A percentile compares a stretch with the other conserved stretches of the same genome.
phyloP scores from a whole-genome alignment of 2,329 filamentous ascomycete species.

The Ophiostoma tasmaniense region DNA sequence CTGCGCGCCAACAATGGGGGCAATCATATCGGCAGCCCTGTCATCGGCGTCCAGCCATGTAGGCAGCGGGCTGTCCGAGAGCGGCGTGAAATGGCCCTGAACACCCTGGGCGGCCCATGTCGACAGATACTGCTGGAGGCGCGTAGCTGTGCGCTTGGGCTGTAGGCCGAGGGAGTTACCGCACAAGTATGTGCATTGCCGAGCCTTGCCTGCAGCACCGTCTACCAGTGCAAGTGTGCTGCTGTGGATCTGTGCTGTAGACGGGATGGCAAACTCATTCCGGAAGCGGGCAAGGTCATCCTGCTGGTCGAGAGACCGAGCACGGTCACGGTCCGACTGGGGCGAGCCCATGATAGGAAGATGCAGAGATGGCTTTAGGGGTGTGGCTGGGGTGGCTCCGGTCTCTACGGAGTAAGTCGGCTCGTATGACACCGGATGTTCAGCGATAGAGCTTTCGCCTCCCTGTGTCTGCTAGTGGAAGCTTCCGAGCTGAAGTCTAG shows the following conservation, averaged over 20 bases:
- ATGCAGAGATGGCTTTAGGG: neutral
- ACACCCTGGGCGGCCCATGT: slow-evolving; percentile 83
- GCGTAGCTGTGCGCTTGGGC: slow-evolving; percentile 58
- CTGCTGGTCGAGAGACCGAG: slow-evolving; percentile 46
- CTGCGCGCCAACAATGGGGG: slow-evolving; percentile 65
- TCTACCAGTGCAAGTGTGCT: neutral
- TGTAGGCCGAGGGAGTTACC: slow-evolving; percentile 86
- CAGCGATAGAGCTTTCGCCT: neutral
- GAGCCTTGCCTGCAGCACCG: slow-evolving; percentile 17
- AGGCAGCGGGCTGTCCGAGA: slow-evolving; percentile 59
- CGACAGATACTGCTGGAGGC: slow-evolving; percentile 64
- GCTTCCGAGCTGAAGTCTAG: neutral
- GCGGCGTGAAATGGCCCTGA: slow-evolving; percentile 67
- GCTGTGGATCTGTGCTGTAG: slow-evolving; percentile 37
- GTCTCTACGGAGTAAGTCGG: neutral
- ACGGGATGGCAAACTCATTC: slow-evolving; percentile 68
- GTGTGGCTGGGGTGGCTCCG: neutral
- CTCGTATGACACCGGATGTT: neutral
- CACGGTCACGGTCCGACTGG: slow-evolving; percentile 32
- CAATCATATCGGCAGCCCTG: slow-evolving; percentile 59
- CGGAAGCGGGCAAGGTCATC: slow-evolving; percentile 54
- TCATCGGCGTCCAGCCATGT: slow-evolving; percentile 76
- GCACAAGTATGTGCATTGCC: slow-evolving; percentile 61
- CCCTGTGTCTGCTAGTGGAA: neutral
- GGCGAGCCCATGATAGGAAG: slow-evolving; percentile 5